phyloP scores from a whole-genome alignment of 352 stramenopile species.

The Globisporangium alternatum region DNA sequence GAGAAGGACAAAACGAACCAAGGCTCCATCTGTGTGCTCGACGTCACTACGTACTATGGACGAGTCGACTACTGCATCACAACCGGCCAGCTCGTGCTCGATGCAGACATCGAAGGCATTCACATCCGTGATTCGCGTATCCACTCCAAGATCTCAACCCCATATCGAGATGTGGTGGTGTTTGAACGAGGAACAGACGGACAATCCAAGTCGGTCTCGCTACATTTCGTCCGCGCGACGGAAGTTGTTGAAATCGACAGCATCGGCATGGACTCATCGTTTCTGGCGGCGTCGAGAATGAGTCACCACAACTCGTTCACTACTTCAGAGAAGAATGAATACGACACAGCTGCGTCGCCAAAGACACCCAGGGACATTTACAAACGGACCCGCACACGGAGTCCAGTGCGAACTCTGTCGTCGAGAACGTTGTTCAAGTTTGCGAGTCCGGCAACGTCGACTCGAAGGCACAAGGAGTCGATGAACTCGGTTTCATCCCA shows the following conservation, averaged over 20 bases:
- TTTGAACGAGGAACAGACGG: constrained; percentile 49
- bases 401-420: constrained; percentile 30
- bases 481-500: constrained; percentile 10
- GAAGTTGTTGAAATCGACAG: constrained; percentile 35
- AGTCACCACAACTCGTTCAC: not conserved
- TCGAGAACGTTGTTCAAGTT: constrained; percentile 34
- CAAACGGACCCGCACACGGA: constrained; percentile 12
- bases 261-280: constrained; percentile 41
- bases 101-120: constrained; percentile 54
- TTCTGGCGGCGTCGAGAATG: constrained; percentile 21
- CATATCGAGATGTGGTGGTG: constrained; percentile 73
- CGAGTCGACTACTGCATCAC: constrained; percentile 54
- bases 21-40: constrained; percentile 69
- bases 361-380: constrained; percentile 11
- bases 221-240: constrained; percentile 54
- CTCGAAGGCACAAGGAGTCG: constrained; percentile 14
- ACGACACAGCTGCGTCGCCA: not conserved
- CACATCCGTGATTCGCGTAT: constrained; percentile 67
- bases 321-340: not conserved
- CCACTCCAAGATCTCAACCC: constrained; percentile 47
- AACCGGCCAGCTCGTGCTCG: constrained; percentile 40
- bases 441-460: constrained; percentile 12
- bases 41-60: constrained; percentile 43
- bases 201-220: constrained; percentile 49
- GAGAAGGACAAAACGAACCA: constrained; percentile 58